A percentile compares a stretch with the other conserved stretches of the same genome.
Conservation (phyloP, 441 rosid species). For the Sinapis alba region DNA sequence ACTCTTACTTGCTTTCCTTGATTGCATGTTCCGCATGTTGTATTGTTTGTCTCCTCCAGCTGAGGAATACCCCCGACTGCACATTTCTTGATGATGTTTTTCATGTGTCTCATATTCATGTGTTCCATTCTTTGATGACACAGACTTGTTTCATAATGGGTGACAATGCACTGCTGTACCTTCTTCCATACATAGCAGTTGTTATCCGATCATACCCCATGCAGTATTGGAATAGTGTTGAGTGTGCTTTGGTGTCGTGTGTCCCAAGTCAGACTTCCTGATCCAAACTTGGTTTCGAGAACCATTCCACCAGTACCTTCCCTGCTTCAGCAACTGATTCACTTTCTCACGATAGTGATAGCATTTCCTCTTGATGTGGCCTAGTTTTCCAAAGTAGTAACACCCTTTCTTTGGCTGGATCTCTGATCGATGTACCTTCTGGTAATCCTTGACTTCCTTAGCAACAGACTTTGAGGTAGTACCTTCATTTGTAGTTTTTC, state of each 20-base stretch:
- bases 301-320: neutral
- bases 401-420: neutral
- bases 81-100: too few relatives aligned
- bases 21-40: neutral
- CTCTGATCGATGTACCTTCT: neutral
- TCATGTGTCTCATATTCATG: neutral
- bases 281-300: neutral
- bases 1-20: neutral
- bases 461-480: neutral
- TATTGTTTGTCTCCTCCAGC: neutral
- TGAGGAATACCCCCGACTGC: neutral
- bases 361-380: neutral
- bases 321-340: neutral
- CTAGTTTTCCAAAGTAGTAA: neutral
- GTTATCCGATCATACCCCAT: too few relatives aligned
- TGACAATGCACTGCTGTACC: neutral
- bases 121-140: neutral
- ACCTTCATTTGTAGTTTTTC: neutral
- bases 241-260: too few relatives aligned
- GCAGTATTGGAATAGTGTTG: neutral
- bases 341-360: neutral
- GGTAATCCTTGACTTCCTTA: neutral
- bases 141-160: neutral
- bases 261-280: neutral
- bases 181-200: neutral